Evolutionary conservation across 2,329 filamentous ascomycete genomes (phyloP), one percentile per base, ranked within the genome.

Genomic region (Didymellaceae sp.): DNA sequence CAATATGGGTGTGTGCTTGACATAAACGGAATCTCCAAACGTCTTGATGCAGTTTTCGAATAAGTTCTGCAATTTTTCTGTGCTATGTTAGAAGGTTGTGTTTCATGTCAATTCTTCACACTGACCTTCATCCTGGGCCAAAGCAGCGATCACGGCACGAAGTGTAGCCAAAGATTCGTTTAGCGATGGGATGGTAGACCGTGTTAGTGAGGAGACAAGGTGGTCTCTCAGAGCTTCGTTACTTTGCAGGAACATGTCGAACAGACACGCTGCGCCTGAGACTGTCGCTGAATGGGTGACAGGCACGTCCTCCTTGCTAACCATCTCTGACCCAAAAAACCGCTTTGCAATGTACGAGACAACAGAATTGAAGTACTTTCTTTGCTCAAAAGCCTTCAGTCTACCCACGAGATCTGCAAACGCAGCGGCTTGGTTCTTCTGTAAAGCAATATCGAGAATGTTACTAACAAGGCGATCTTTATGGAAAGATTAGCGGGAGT

Each of bases 21-120:
- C 91, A 64, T 91, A 96, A 9, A 97, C 77, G 40, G 88, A 85
- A 62, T 97, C 92, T 1, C 90, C 90, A 70, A 97, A 96, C 39
- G 88, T 83, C 30, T 78, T 78, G 39, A 96, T 76, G 39, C 81
- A 83, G 65, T 85, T 90, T 62, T 91, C 85, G 47, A 93, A 69
- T 26, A 89, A 75, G 0, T 69, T 75, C 5, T 79, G 74, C 2
- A 90, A 74, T 16, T 79, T 80, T 22, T 62, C 59, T 71, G 24
- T 10, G n/a, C 48, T 18, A 50, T 45, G 18, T 66, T 9, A 60
- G 48, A 25, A 5, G 5, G 2, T 18, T 14, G 8, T 3, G 6
- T 11, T 4, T 0, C n/a, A 7, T 10, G 2, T 28, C 2, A 8
- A 11, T 16, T 13, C 6, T 14, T n/a, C 8, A 14, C 45, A 54